Conservation (phyloP, 257 asterid genomes). For the Echites panduratus region DNA sequence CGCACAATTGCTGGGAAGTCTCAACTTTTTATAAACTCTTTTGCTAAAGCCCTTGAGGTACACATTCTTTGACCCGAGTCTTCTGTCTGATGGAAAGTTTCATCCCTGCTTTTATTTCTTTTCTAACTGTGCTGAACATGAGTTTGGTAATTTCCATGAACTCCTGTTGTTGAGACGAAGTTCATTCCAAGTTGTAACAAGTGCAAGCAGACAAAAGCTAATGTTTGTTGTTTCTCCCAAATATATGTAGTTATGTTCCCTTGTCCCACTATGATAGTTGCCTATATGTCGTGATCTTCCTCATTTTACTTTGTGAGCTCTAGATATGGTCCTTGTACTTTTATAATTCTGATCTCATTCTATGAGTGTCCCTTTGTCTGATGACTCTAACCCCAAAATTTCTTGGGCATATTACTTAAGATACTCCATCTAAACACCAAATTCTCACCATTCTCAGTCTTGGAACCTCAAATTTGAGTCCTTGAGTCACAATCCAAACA, state of each 20-base stretch:
- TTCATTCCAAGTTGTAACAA: background rate
- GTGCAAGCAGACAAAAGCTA: background rate
- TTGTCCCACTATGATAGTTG: background rate
- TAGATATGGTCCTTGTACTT: too few species aligned
- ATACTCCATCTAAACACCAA: too few species aligned
- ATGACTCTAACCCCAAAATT: too few species aligned
- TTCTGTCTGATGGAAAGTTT: background rate
- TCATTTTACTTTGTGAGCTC: background rate
- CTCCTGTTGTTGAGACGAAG: background rate
- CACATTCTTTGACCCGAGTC: slow-evolving; percentile 7
- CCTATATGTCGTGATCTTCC: background rate
- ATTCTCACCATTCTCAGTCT: too few species aligned
- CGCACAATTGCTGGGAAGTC: slow-evolving; percentile 81
- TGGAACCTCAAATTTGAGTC: too few species aligned
- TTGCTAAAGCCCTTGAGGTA: slow-evolving; percentile 93
- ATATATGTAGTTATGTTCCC: background rate
- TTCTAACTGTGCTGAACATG: background rate
- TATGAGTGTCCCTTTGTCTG: too few species aligned
- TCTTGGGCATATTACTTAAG: too few species aligned
- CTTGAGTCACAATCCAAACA: too few species aligned
- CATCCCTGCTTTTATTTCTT: background rate
- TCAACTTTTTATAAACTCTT: slow-evolving; percentile 79
- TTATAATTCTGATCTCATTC: too few species aligned
- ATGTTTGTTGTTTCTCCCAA: background rate
- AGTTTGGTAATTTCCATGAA: background rate